Percentiles rank a stretch among this genome's conserved stretches.
Conservation (phyloP, 306 rosid genomes). For the Pyrus pyrifolia region DNA sequence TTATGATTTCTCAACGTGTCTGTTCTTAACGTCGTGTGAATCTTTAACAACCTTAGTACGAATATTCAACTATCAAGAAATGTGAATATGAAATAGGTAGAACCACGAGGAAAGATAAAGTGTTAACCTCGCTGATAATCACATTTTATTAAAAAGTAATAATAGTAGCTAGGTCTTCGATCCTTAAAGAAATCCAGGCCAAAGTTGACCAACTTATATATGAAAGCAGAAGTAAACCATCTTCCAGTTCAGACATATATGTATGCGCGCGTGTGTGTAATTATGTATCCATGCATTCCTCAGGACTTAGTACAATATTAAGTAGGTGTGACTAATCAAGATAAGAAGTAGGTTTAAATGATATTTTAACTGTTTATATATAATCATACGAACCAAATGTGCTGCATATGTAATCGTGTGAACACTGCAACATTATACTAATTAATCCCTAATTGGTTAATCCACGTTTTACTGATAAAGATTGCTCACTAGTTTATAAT, state of each 20-base stretch:
- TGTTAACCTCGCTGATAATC: background rate
- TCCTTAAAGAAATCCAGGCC: too few relatives aligned
- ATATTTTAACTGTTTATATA: background rate
- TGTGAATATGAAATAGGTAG: background rate
- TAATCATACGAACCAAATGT: too few relatives aligned
- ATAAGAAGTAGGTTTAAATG: background rate
- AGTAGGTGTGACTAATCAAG: background rate
- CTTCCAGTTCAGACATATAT: too few relatives aligned
- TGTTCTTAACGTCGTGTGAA: background rate
- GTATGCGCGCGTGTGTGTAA: too few relatives aligned
- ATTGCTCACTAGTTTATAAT: background rate
- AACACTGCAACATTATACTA: background rate
- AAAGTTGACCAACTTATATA: background rate
- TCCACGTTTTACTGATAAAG: constrained; percentile 3
- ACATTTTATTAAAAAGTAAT: background rate
- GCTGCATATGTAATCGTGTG: background rate
- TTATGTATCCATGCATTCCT: background rate
- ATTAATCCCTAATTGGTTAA: background rate
- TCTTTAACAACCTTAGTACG: background rate
- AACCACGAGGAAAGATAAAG: background rate
- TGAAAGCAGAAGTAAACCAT: background rate
- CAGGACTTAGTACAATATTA: background rate
- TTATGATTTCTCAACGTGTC: background rate
- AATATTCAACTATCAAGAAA: background rate
- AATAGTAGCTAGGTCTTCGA: background rate